These are phyloP conservation scores for Stenocarpella maydis DNA, from an alignment of 2,329 filamentous ascomycete genomes.

Conservation along the genomic window DNA sequence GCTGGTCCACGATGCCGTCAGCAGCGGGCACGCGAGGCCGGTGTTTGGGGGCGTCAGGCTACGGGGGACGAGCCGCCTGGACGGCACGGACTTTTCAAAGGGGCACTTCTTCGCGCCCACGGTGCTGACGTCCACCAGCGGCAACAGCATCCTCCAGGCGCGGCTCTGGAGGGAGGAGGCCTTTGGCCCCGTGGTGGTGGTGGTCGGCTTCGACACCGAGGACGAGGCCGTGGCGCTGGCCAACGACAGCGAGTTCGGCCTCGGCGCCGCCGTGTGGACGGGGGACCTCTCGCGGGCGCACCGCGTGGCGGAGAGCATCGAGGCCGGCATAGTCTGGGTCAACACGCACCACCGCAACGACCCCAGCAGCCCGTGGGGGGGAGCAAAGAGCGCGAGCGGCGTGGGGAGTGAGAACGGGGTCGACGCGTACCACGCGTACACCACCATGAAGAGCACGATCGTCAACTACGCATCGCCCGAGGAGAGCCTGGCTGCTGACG, in stretches of 20 bases:
- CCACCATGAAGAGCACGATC: conserved; percentile 70
- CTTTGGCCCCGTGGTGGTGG: conserved; percentile 81
- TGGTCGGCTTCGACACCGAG: conserved; percentile 78
- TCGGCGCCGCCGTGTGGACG: conserved; percentile 82
- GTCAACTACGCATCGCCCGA: conserved; percentile 71
- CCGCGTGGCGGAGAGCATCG: conserved; percentile 74
- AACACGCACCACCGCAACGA: conserved; percentile 76
- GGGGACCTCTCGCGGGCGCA: conserved; percentile 76
- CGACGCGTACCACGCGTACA: conserved; percentile 68
- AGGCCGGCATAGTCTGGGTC: conserved; percentile 69
- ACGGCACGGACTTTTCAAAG: conserved; percentile 60
- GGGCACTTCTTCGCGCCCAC: conserved; percentile 85
- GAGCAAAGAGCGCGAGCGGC: conserved; percentile 67
- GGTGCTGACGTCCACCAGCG: conserved; percentile 64
- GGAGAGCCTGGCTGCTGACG: conserved; percentile 61
- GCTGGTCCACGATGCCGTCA: conserved; percentile 71
- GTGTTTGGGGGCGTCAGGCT: conserved; percentile 58
- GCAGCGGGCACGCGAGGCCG: conserved; percentile 50
- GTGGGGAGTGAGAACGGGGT: conserved; percentile 78
- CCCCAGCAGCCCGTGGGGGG: conserved; percentile 75
- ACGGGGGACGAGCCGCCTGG: conserved; percentile 55
- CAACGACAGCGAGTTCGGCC: conserved; percentile 78
- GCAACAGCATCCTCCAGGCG: conserved; percentile 71
- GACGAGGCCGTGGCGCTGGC: conserved; percentile 74
- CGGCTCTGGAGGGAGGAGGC: conserved; percentile 83